phyloP scores from a whole-genome alignment of 345 rosid species.

The Nasturtium officinale region DNA sequence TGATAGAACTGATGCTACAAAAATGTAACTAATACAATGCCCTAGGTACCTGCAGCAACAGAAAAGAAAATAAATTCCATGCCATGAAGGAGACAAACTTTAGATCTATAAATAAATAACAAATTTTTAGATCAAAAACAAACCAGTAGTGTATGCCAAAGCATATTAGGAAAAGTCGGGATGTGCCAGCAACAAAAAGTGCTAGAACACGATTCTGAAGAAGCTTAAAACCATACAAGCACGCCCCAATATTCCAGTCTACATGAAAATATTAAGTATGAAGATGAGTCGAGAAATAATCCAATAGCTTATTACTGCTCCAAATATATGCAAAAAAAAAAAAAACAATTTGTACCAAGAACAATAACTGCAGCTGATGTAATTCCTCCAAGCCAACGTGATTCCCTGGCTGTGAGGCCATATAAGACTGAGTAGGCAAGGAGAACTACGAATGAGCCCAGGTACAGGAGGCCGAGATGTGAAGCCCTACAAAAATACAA shows the following conservation, averaged over 20 bases:
- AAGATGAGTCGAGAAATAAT: constrained; percentile 25
- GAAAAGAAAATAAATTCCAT: constrained; percentile 28
- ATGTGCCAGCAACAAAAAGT: constrained; percentile 88
- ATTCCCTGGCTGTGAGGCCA: constrained; percentile 92
- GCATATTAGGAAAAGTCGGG: constrained; percentile 93
- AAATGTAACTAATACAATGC: constrained; percentile 93
- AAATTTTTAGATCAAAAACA: constrained; percentile 44
- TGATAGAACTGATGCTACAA: constrained; percentile 92
- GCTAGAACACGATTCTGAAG: constrained; percentile 86
- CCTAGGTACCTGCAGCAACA: constrained; percentile 84
- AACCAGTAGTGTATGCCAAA: constrained; percentile 99
- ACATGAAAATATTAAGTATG: constrained; percentile 40
- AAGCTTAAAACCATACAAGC: constrained; percentile 94
- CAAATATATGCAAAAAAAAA: constrained; percentile 25
- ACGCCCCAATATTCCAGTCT: constrained; percentile 99
- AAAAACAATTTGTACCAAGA: constrained; percentile 87
- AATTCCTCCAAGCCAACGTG: constrained; percentile 95
- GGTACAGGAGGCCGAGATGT: constrained; percentile 91
- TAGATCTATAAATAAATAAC: constrained; percentile 4
- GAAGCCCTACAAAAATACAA: constrained; percentile 71
- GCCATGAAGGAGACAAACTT: constrained; percentile 26
- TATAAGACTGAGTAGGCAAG: constrained; percentile 87
- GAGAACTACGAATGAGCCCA: constrained; percentile 83
- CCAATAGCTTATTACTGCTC: constrained; percentile 15
- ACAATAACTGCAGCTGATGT: constrained; percentile 95